phyloP scores from a whole-genome alignment of 176 grass and related monocot genomes.

The Aegilops bicornis region DNA sequence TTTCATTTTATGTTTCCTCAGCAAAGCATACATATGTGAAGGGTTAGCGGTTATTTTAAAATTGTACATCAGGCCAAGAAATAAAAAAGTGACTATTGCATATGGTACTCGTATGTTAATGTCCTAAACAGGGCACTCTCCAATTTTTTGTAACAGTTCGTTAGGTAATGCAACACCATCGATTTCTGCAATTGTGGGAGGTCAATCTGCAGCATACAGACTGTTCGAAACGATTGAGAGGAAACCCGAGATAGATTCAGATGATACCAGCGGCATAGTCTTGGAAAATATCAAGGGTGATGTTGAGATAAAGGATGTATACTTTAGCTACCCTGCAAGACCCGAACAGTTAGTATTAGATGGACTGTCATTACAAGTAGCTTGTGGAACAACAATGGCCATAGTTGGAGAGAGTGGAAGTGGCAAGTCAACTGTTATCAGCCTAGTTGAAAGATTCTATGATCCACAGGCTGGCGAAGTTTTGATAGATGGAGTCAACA shows the following conservation, averaged over 20 bases:
- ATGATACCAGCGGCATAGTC: slow-evolving; percentile 41
- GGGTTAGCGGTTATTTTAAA: no score
- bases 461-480: slow-evolving; percentile 58
- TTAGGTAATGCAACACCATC: slow-evolving; percentile 70
- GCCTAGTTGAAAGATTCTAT: slow-evolving; percentile 53
- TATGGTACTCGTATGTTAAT: no score
- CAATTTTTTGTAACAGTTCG: slow-evolving; percentile 43
- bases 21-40: no score
- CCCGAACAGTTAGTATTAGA: slow-evolving; percentile 59
- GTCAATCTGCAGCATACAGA: slow-evolving; percentile 73
- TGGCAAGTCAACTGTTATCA: slow-evolving; percentile 89
- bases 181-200: slow-evolving; percentile 52
- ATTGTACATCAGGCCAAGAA: no score
- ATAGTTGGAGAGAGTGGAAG: slow-evolving; percentile 95
- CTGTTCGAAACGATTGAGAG: slow-evolving; percentile 71
- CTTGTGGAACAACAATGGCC: slow-evolving; percentile 57
- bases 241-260: slow-evolving; percentile 71
- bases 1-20: no score
- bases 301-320: slow-evolving; percentile 62
- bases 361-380: slow-evolving; percentile 61
- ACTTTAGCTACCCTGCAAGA: slow-evolving; percentile 71
- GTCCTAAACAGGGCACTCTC: no score
- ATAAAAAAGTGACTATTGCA: no score
- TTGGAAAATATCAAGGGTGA: slow-evolving; percentile 66
- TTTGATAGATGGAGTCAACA: slow-evolving; percentile 55